Base-by-base conservation (phyloP, 2,329 filamentous ascomycete species). In the Colletotrichum sp. region DNA sequence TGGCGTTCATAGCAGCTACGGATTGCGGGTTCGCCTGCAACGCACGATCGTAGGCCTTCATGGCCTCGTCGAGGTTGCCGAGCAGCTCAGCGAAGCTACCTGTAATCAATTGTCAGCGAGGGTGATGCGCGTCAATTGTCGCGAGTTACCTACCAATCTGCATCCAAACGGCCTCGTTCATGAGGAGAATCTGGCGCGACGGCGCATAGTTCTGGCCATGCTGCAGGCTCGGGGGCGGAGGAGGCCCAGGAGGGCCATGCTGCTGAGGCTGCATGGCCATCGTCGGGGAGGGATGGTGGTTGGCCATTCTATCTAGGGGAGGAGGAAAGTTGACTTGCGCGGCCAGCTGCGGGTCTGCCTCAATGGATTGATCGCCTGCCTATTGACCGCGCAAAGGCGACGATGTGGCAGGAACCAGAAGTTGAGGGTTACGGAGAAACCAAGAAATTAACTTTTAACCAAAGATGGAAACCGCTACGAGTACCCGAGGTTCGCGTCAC, bases 131-230 rank as follows among this genome's bases (percentile, higher is more conserved):
- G 24, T 24, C 24, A 55, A 6, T 16, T 9, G 73, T 74, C 44
- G 69, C 78, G 26, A n/a, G 16, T 44, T 57, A 85, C 92, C 78
- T 93, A 98, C 96, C 96, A 80, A 99, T 94, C 84, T 97, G 95
- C 82, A 98, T 90, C 96, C 96, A 99, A 71, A 98, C 93, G 65
- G 91, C 90, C 86, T 99, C 96, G 81, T 98, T 99, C 82, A 96
- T 91, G 8, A 92, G 88, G 8, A 92, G 90, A 69, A 98, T 92
- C 82, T 95, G 94, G 80, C 96, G 94, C 80, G 94, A 92, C 26
- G 94, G 90, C 66, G 91, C 88, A 80, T 91, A 92, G 79, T 92
- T 90, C 64, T 85, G 87, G 64, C 85, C 87, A 76, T 89, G 90
- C 80, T 90, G 84, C 77, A 87, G 83, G 81, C 91, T 84, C 85